Conservation (phyloP, 805 yeast species). For the Hanseniaspora meyeri region DNA sequence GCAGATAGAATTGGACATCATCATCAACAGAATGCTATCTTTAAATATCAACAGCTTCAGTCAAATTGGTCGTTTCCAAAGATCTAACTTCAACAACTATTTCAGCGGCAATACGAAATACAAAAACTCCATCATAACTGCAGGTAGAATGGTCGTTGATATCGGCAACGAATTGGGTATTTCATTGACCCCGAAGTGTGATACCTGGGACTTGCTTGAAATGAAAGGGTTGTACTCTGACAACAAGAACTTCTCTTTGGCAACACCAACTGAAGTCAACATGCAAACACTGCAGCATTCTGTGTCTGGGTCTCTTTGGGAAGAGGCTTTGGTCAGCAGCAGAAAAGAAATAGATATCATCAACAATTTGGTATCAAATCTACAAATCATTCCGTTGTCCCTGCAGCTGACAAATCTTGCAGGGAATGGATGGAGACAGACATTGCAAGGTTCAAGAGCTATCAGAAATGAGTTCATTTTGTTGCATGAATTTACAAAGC, state of each 20-base stretch:
- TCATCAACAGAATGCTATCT: conserved; percentile 70
- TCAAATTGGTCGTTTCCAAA: conserved; percentile 66
- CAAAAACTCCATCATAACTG: conserved; percentile 54
- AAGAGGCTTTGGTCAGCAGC: conserved; percentile 62
- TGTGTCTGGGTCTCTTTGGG: conserved; percentile 53
- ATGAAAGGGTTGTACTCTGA: conserved; percentile 76
- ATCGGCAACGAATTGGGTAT: conserved; percentile 91
- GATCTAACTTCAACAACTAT: conserved; percentile 66
- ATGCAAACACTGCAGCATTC: conserved; percentile 52
- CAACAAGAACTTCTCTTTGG: conserved; percentile 33
- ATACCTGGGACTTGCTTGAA: conserved; percentile 85
- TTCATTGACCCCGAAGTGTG: conserved; percentile 81
- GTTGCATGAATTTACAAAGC: conserved; percentile 76
- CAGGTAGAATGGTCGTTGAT: conserved; percentile 85
- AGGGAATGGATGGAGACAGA: conserved; percentile 95
- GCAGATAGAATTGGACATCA: conserved; percentile 60
- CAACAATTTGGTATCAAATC: conserved; percentile 66
- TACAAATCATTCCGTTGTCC: conserved; percentile 77
- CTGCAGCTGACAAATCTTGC: conserved; percentile 86
- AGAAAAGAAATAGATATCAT: conserved; percentile 53
- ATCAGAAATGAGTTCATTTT: conserved; percentile 90
- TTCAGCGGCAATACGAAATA: conserved; percentile 46
- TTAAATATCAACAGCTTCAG: conserved; percentile 66
- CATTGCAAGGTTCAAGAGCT: conserved; percentile 87
- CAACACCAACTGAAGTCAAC: conserved; percentile 51